phyloP scores from a whole-genome alignment of 2,329 filamentous ascomycete genomes.

The Hymenotorrendiella dingleyae region DNA sequence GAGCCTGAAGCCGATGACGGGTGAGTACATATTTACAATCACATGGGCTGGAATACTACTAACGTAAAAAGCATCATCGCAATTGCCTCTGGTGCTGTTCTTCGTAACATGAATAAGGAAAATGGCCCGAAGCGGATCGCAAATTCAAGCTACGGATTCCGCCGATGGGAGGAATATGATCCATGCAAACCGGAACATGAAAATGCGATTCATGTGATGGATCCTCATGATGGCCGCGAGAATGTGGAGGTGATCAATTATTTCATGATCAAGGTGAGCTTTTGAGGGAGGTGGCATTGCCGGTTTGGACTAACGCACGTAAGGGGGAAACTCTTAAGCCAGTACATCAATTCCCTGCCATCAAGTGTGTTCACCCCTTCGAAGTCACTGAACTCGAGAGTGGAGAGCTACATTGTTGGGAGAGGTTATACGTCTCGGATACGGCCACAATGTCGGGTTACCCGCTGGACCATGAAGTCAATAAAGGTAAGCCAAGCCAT shows the following conservation, averaged over 20 bases:
- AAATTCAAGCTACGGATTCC: constrained; percentile 6
- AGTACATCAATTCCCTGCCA: not conserved
- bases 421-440: constrained; percentile 5
- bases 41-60: too few relatives aligned
- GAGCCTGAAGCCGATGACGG: not conserved
- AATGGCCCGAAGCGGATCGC: not conserved
- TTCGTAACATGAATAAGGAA: constrained; percentile 4
- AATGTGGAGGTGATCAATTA: constrained; percentile 7
- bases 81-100: constrained; percentile 1
- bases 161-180: not conserved
- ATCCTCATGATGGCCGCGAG: constrained; percentile 1
- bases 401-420: constrained; percentile 1
- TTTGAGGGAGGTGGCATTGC: not conserved
- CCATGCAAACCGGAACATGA: not conserved
- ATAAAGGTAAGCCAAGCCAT: constrained; percentile 2
- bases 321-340: not conserved
- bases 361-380: constrained; percentile 1
- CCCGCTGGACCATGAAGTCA: not conserved
- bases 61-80: not conserved
- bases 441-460: constrained; percentile 2
- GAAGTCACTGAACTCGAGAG: not conserved
- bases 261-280: constrained; percentile 6
- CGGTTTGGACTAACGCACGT: too few relatives aligned
- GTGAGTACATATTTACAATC: not conserved
- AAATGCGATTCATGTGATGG: not conserved